Conservation (phyloP, 2,329 filamentous ascomycete genomes). For the Penicillium fuscoglaucum region DNA sequence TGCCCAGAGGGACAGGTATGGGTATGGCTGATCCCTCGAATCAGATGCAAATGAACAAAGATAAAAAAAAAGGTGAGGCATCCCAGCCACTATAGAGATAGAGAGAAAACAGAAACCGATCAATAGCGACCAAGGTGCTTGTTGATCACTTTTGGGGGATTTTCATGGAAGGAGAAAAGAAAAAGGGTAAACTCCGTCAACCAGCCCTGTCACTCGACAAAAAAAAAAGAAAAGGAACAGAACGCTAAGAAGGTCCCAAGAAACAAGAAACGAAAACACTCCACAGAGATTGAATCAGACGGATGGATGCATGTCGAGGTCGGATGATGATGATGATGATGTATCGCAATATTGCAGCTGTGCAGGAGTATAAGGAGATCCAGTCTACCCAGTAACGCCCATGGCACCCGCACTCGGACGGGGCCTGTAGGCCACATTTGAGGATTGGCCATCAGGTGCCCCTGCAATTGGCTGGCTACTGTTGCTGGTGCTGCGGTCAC, state of each 20-base stretch:
- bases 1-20: slow-evolving; percentile 21
- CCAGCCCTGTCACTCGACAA: slow-evolving; percentile 29
- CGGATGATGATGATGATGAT: slow-evolving; percentile 18
- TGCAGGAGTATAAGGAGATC: slow-evolving; percentile 19
- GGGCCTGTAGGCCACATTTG: slow-evolving; percentile 39
- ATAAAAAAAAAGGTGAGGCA: slow-evolving; percentile 10
- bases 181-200: slow-evolving; percentile 31
- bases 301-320: slow-evolving; percentile 18
- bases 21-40: slow-evolving; percentile 28
- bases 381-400: slow-evolving; percentile 39
- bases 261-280: slow-evolving; percentile 19
- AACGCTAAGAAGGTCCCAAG: slow-evolving; percentile 33
- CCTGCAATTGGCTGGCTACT: slow-evolving; percentile 32
- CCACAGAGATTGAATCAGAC: slow-evolving; percentile 18
- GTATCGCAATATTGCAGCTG: slow-evolving; percentile 19
- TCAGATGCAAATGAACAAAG: slow-evolving; percentile 31
- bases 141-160: slow-evolving; percentile 29
- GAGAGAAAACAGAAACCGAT: slow-evolving; percentile 15
- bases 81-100: slow-evolving; percentile 10
- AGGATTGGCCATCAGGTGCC: slow-evolving; percentile 33
- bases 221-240: slow-evolving; percentile 19
- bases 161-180: slow-evolving; percentile 15
- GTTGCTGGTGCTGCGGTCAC: slow-evolving; percentile 39
- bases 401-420: slow-evolving; percentile 41
- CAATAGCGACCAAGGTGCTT: slow-evolving; percentile 21